Base-by-base conservation (phyloP, 345 rosid genomes). In the Cochlearia excelsa region DNA sequence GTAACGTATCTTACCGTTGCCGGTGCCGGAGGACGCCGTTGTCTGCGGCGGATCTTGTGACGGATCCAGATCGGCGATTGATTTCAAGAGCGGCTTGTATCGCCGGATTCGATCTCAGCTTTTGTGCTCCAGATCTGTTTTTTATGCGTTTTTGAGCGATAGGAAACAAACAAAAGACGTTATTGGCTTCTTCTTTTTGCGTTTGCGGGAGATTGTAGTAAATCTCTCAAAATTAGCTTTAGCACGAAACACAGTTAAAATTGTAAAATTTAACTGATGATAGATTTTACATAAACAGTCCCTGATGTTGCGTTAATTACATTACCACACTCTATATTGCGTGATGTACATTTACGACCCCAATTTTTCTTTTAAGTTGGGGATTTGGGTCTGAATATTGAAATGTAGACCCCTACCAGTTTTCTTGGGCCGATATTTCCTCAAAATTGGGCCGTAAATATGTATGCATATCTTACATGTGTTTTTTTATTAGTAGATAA, bases 1-100 rank as follows among this genome's bases (percentile, higher is more conserved):
- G 83, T 85, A 87, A 11, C 99, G 94, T 82, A 93, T 86, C 87
- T 83, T 86, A 67, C 95, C 98, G 87, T 82, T 83, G 56, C 77
- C 76, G 77, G 61, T 27, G 37, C 67, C 73, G 55, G 70, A 51
- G 37, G 74, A 51, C 65, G 65, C 70, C 71, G 85, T 69, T 79
- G 94, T 79, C 72, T 68, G 84, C 70, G 78, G 66, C 63, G 80
- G 78, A 45, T 89, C 91, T 84, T 76, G 85, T 51, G 63, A 65
- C 63, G 94, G 77, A 75, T 88, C 95, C 95, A 93, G 96, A 81
- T 81, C 77, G 64, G 56, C 48, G 48, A 46, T 62, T 41, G 38
- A 37, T 35, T 28, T 1, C 3, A 5, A 50, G 30, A 57, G 29
- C 9, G 44, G 44, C 42, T 63, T 6, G 27, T 2, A 46, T 57